Base-by-base conservation (phyloP, 2,329 filamentous ascomycete species). In the Botrytis galanthina region DNA sequence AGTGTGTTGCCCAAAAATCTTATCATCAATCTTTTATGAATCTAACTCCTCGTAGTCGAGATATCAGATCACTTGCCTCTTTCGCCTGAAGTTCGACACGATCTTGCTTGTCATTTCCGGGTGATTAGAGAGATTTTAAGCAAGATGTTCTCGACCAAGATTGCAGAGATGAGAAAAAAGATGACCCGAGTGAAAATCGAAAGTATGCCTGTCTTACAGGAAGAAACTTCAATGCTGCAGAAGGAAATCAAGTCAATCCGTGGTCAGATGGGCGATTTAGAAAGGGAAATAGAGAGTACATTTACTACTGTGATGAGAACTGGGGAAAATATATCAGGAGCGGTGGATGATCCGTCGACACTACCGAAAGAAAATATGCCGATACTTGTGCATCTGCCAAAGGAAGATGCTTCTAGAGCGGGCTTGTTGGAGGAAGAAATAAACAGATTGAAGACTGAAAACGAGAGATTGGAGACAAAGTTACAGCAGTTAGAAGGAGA, bases 81-180 rank as follows among this genome's bases (percentile, higher is more conserved):
- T 4, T 42, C 64, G 7, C 64, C 48, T 2, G 64, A 29, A 68
- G 26, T 42, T 8, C 26, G 48, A 42, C 26, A 57, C 7, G 26
- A 68, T 16, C 46, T 68, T 26, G 48, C 64, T 1, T 68, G 35
- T 0, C 64, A 42, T 54, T 68, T 68, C 16, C 46, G 64, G 20
- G 35, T 68, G 4, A 54, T 57, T 3, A 68, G 64, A 42, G 48
- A 68, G 3, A 68, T 68, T 18, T 29, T 68, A 18, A 68, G 64
- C 29, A 57, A 4, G 8, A 68, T 68, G 35, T 57, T 57, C 26
- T 57, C 64, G 20, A 42, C n/a, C 3, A 29, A 37, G 16, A 42
- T 68, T 7, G 35, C 42, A 57, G 48, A 68, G 3, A 22, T 57
- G 35, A 68, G 48, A 4, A 57, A 42, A 37, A 57, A 10, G 1